Base-by-base conservation (phyloP, 1,139 yeast species). In the Taphrina sp. region DNA sequence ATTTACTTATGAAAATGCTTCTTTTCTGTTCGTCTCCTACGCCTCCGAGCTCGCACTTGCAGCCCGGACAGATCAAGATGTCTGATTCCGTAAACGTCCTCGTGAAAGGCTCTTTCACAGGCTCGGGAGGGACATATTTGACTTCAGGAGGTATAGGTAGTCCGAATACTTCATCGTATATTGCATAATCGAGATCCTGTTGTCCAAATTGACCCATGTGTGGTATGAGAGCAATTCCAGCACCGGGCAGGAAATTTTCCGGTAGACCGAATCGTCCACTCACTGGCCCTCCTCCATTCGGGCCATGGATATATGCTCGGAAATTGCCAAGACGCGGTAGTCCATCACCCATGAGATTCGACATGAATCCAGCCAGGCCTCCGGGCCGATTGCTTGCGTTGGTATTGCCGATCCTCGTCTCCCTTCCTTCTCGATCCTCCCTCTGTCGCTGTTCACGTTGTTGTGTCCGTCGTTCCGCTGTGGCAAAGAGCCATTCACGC, bases 11-110 rank as follows among this genome's bases (percentile, higher is more conserved):
- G 45, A 44, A 57, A 17, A 57, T 42, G 20, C 35, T 44, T 14
- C 52, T 34, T 1, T 31, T 26, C 17, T 19, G 17, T 14, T 36
- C 57, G 29, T 57, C 59, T 7, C 46, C 58, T 7, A 33, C 31
- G 26, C 53, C 43, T 1, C 59, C 56, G 19, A 55, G 52, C 37
- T 57, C 59, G 16, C 20, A 24, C 22, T 29, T 14, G 42, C 59
- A 57, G 28, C 43, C 38, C 10, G 59, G 56, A 54, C 59, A 57
- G 7, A 53, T 44, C 22, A 54, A 46, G 12, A 37, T 37, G 38
- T 39, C 52, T n/a, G 14, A 10, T 3, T 34, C 45, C 22, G 38
- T 36, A 19, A 56, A 41, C 5, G 59, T 37, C 19, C 59, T 26
- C n/a, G 59, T 54, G 38, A 46, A 54, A 1, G 53, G 46, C 23